Percentiles rank a stretch among this genome's conserved stretches.
These are phyloP conservation scores for Vitis hybrid DNA, from an alignment of 177 flowering plant species.

Conservation along the genomic window DNA sequence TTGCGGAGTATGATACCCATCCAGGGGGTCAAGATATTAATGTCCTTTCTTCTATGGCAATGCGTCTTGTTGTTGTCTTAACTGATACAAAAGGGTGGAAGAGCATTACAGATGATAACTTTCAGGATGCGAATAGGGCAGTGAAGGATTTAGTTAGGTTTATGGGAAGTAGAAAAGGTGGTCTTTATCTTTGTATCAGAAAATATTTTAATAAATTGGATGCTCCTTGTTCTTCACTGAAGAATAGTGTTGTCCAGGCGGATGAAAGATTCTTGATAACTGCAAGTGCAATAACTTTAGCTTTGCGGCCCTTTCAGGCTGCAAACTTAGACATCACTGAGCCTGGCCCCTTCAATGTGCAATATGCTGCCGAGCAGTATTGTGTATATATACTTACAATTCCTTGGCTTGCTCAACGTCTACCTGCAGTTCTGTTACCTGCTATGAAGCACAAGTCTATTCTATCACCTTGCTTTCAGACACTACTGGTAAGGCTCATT, in stretches of 20 bases:
- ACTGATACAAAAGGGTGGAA: constrained; percentile 86
- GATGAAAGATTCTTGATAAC: constrained; percentile 73
- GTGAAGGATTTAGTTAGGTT: constrained; percentile 49
- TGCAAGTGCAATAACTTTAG: constrained; percentile 83
- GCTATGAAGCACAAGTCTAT: constrained; percentile 80
- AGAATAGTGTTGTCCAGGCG: constrained; percentile 24
- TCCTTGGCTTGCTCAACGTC: constrained; percentile 74
- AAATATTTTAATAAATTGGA: constrained; percentile 54
- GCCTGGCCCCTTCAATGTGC: constrained; percentile 25
- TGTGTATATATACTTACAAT: constrained; percentile 65
- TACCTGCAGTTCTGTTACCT: constrained; percentile 74
- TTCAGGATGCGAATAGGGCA: constrained; percentile 49
- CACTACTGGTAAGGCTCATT: constrained; percentile 67
- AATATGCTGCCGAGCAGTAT: constrained; percentile 57
- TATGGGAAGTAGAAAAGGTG: constrained; percentile 54
- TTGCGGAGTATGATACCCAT: constrained; percentile 47
- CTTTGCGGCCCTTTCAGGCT: constrained; percentile 76
- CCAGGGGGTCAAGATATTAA: constrained; percentile 33
- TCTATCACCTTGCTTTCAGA: constrained; percentile 65
- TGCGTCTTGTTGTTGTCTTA: constrained; percentile 72
- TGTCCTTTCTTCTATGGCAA: constrained; percentile 53
- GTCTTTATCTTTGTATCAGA: constrained; percentile 60
- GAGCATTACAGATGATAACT: constrained; percentile 24
- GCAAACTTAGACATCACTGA: constrained; percentile 24
- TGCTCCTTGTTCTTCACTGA: constrained; percentile 25